Conservation (phyloP, 176 grass and related monocot species). For the Aegilops umbellulata region DNA sequence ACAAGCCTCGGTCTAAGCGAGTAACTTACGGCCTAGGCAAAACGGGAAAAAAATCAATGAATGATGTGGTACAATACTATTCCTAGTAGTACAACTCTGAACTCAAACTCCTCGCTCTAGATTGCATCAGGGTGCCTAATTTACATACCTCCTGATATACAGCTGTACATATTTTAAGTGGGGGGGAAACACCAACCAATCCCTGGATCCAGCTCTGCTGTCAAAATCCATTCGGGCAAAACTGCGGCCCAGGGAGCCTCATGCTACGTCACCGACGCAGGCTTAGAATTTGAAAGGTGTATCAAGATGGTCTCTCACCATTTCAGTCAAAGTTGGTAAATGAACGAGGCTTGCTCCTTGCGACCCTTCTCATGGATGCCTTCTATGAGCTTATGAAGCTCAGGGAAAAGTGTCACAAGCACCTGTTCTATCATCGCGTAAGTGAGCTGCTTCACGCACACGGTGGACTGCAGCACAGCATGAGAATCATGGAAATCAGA, state of each 20-base stretch:
- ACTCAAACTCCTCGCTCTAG: not conserved
- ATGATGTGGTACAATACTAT: constrained; percentile 28
- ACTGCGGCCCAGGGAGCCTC: not conserved
- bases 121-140: constrained; percentile 34
- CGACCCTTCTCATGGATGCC: constrained; percentile 80
- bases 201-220: constrained; percentile 8
- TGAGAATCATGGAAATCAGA: not conserved
- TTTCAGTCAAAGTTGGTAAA: constrained; percentile 39
- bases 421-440: constrained; percentile 76
- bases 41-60: constrained; percentile 35
- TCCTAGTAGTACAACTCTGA: not conserved
- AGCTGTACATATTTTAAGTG: constrained; percentile 33
- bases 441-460: constrained; percentile 89
- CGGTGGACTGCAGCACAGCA: constrained; percentile 72
- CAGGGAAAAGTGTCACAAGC: constrained; percentile 77
- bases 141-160: constrained; percentile 40
- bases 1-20: constrained; percentile 13
- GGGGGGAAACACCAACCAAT: not conserved
- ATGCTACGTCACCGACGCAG: not conserved
- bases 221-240: constrained; percentile 15
- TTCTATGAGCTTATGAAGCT: constrained; percentile 62
- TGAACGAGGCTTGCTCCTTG: constrained; percentile 41
- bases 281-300: not conserved
- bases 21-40: not conserved
- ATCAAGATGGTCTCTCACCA: not conserved